Conservation (phyloP, 2,329 filamentous ascomycete species). For the Phaeomoniella chlamydospora region DNA sequence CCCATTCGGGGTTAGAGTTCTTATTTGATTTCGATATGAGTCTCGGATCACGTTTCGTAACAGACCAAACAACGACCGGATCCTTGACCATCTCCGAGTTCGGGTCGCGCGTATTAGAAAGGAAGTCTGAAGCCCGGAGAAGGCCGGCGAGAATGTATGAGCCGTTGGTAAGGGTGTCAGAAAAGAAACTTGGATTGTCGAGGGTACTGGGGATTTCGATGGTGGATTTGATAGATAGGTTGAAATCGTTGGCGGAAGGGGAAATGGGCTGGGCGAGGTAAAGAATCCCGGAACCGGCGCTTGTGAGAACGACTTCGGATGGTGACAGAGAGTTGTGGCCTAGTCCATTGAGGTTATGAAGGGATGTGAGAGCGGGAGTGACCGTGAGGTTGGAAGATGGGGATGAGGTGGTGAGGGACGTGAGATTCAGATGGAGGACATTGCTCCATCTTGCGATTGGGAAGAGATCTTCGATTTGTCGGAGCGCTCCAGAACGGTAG, state of each 20-base stretch:
- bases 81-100: constrained; percentile 20
- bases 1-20: constrained; percentile 17
- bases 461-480: constrained; percentile 32
- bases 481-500: constrained; percentile 33
- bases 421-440: constrained; percentile 30
- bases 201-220: constrained; percentile 30
- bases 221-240: constrained; percentile 25
- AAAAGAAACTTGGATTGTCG: constrained; percentile 46
- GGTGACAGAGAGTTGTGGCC: not conserved
- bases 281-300: not conserved
- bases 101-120: constrained; percentile 13
- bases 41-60: not conserved
- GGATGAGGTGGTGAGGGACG: constrained; percentile 14
- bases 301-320: not conserved
- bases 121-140: constrained; percentile 23
- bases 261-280: not conserved
- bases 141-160: constrained; percentile 38
- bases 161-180: constrained; percentile 30
- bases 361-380: too few species aligned
- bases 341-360: not conserved
- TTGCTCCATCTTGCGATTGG: constrained; percentile 32
- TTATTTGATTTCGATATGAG: constrained; percentile 12
- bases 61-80: constrained; percentile 33
- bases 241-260: constrained; percentile 4
- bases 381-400: not conserved